Base-by-base conservation (phyloP, 2,329 filamentous ascomycete species). In the Ascochyta lentis region DNA sequence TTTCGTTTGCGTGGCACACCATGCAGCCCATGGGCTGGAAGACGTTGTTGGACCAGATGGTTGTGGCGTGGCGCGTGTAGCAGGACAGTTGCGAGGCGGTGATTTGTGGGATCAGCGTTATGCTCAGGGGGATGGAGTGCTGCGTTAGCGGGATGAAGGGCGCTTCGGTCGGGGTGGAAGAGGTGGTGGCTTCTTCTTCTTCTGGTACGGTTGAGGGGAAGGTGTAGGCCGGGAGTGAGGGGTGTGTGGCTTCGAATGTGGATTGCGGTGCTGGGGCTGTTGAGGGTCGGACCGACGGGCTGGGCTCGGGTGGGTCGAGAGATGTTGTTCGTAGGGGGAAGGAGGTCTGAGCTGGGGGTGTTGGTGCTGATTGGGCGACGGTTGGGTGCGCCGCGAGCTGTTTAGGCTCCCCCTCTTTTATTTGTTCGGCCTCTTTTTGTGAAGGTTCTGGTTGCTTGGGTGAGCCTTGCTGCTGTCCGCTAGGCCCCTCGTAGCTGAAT, bases 11-110 rank as follows among this genome's bases (percentile, higher is more conserved):
- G 15, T 59, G 66, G 55, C 75, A 77, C 0, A 76, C 47, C 70
- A 73, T 72, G 66, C 75, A 77, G 12, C 65, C 66, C 62, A 74
- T 64, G 23, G 72, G 70, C 43, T 71, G 67, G 58, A 69, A 69
- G 10, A 50, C 16, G 56, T 76, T 76, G 48, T 63, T 68, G 45
- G 61, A 67, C 62, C 67, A 68, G 39, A 70, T 61, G 44, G 61
- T 68, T 3, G 58, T 63, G 1, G 42, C 35, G 61, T 77, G 75
- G 2, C 42, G 4, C 0, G 69, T 67, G 61, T 74, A 74, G 68
- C 75, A 77, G 38, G 60, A 41, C 0, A 69, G 42, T 37, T 76
- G 74, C 3, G 61, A 44, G 35, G 60, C 24, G 2, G 65, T 71
- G 55, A 77, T 71, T n/a, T 66, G 62, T 1, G 73, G 64, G 33